Evolutionary conservation across 768 basidiomycete genomes (phyloP).

Genomic region (Trametes sanguinea): DNA sequence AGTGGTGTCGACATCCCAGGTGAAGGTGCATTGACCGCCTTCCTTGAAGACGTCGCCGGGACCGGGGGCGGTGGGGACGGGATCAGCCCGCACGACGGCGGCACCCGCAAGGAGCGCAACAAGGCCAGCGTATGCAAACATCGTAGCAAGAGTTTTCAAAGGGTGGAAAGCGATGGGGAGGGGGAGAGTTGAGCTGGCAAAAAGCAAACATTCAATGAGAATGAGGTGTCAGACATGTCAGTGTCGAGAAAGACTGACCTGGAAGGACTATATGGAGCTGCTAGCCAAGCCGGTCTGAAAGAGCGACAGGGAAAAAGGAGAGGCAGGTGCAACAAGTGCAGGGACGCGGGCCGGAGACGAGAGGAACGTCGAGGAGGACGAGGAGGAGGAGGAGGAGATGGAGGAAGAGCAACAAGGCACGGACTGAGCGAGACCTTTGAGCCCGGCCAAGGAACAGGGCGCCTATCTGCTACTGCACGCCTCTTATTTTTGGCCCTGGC

Average conservation of each 20-base stretch:
- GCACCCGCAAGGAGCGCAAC: constrained; percentile 32
- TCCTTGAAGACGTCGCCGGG: constrained; percentile 60
- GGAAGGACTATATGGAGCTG: not conserved
- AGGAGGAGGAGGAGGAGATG: constrained; percentile 18
- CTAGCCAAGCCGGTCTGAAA: constrained; percentile 5
- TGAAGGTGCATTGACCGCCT: constrained; percentile 55
- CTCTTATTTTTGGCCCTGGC: too few relatives aligned
- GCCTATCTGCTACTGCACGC: not conserved
- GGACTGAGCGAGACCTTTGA: not conserved
- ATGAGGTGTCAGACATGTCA: not conserved
- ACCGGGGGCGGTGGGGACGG: constrained; percentile 58
- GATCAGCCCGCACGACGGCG: constrained; percentile 53
- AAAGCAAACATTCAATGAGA: not conserved
- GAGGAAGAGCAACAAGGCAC: constrained; percentile 11
- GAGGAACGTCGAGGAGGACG: constrained; percentile 19
- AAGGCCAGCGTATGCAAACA: constrained; percentile 29
- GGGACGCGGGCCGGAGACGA: not conserved
- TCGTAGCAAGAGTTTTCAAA: constrained; percentile 9
- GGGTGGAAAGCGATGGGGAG: not conserved
- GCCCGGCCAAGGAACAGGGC: not conserved
- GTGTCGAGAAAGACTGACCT: not conserved
- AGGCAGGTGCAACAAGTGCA: constrained; percentile 3
- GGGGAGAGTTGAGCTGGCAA: constrained; percentile 5
- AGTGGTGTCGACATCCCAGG: constrained; percentile 61
- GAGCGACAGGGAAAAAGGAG: constrained; percentile 19